Evolutionary conservation across 495 filamentous ascomycete genomes (phyloP), one percentile per base, ranked within the genome.

Genomic region (Aspergillus cristatus): DNA sequence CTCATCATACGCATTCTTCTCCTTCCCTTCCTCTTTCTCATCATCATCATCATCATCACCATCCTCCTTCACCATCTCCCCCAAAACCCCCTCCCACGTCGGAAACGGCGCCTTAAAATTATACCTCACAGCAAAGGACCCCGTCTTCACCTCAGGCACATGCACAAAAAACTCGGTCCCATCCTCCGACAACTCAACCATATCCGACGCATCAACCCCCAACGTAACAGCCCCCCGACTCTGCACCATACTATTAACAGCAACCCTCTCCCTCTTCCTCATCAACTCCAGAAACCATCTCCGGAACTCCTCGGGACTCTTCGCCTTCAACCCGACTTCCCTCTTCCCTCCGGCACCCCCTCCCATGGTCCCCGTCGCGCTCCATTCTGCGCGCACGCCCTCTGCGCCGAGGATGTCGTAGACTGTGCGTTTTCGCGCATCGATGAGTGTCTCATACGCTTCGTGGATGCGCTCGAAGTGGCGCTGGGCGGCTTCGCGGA

Each of bases 361-460:
- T n/a, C 57, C 62, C 65, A 67, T 63, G 12, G 39, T 32, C 16
- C 65, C 64, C 2, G 22, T 28, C n/a, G 14, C 28, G 11, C 51
- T 46, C 65, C 65, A 72, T 53, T 72, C 62, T 24, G 47, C 50
- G 30, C 57, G 42, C 4, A 75, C 60, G 7, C 65, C 72, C 36
- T 69, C 65, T 5, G 47, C 48, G 3, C 72, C 71, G 6, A 65
- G 36, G 11, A 61, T 33, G 60, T 80, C 75, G 52, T 79, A 80
- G 2, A 75, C 71, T 6, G 57, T 48, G 28, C 74, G 62, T 41
- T 75, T 69, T 17, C 68, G 60, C n/a, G 68, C 66, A 40, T 79
- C 67, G 14, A 67, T 62, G 5, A 80, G 58, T 1, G 66, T 70
- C 46, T 75, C 71, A 25, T 76, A 76, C 5, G 76, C 76, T 4